A percentile compares a stretch with the other conserved stretches of the same genome.
These are phyloP conservation scores for Saturnispora dispora DNA, from an alignment of 805 yeast species.

Conservation along the genomic window DNA sequence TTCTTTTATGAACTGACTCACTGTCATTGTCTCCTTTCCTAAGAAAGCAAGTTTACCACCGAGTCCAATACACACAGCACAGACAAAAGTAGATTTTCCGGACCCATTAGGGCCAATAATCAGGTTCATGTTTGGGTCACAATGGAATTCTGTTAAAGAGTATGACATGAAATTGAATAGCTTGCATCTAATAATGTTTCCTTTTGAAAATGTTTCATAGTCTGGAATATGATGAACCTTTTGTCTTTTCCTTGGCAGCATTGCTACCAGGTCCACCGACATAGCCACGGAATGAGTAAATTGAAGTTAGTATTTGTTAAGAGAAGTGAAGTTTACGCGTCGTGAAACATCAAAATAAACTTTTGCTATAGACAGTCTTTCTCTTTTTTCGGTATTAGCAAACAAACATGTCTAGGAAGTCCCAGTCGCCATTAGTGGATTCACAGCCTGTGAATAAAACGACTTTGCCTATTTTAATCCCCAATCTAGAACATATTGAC, in stretches of 20 bases:
- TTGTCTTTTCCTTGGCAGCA: constrained; percentile 2
- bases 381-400: not conserved
- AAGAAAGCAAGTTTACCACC: constrained; percentile 70
- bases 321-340: not conserved
- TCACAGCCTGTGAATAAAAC: constrained; percentile 10
- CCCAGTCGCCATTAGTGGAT: not conserved
- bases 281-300: not conserved
- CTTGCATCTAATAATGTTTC: constrained; percentile 41
- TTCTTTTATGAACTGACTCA: constrained; percentile 62
- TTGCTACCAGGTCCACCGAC: not conserved
- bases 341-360: not conserved
- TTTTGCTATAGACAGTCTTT: not conserved
- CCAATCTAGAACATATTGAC: constrained; percentile 24
- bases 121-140: constrained; percentile 81
- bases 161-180: constrained; percentile 63
- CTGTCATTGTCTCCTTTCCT: constrained; percentile 55
- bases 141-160: constrained; percentile 54
- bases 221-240: constrained; percentile 11
- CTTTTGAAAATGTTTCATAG: constrained; percentile 31
- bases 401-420: not conserved
- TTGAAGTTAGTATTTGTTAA: not conserved
- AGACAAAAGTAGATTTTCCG: constrained; percentile 87
- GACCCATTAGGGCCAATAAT: constrained; percentile 96
- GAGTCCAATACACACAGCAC: constrained; percentile 84
- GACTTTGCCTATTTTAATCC: constrained; percentile 22